A percentile compares a stretch with the other conserved stretches of the same genome.
Conservation (phyloP, 805 yeast species). For the Cyberlindnera japonica region DNA sequence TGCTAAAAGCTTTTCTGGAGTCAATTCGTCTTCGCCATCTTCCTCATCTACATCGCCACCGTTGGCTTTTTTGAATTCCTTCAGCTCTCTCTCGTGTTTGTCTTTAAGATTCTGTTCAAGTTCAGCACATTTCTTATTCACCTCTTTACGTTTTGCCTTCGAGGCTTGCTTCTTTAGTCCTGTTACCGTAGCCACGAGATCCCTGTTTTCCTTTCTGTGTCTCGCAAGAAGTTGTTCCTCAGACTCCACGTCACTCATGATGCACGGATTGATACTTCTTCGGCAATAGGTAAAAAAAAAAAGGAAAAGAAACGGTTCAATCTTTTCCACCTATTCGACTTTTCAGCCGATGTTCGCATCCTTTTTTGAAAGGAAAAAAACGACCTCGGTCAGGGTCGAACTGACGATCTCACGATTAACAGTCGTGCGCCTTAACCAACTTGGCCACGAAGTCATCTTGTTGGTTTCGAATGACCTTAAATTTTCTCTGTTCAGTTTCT, state of each 20-base stretch:
- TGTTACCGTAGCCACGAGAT: conserved; percentile 62
- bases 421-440: conserved; percentile 46
- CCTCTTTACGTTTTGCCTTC: conserved; percentile 70
- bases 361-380: conserved; percentile 26
- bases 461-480: not conserved
- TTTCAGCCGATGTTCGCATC: too few relatives aligned
- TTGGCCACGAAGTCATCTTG: conserved; percentile 30
- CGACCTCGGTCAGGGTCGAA: conserved; percentile 51
- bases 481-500: too few relatives aligned
- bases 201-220: conserved; percentile 67
- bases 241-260: conserved; percentile 30
- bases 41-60: conserved; percentile 40
- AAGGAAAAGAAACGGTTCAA: too few relatives aligned
- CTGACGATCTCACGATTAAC: conserved; percentile 50
- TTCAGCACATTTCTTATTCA: conserved; percentile 53
- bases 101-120: conserved; percentile 53
- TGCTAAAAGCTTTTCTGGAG: conserved; percentile 67
- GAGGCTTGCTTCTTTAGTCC: conserved; percentile 81
- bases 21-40: conserved; percentile 44
- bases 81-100: conserved; percentile 54
- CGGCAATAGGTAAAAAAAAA: not conserved
- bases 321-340: too few relatives aligned
- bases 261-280: not conserved
- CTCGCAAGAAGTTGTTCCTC: conserved; percentile 51
- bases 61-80: conserved; percentile 18